These are phyloP conservation scores for Blepharisma japonicum DNA, from an alignment of 73 alveolate species.

Conservation along the genomic window DNA sequence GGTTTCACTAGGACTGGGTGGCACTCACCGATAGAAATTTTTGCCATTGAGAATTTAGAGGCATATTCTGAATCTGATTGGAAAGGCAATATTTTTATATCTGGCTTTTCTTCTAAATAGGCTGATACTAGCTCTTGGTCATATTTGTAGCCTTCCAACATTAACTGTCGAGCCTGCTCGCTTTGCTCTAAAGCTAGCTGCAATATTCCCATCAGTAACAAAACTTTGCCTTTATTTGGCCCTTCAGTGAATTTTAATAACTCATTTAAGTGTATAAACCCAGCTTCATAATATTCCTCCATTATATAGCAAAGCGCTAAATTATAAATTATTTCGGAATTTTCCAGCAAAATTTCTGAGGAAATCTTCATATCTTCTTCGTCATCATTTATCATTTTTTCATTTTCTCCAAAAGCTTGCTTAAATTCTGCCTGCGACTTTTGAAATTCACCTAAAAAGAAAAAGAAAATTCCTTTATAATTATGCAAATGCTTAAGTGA, in stretches of 20 bases:
- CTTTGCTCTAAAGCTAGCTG: background rate
- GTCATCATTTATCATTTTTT: too few relatives aligned
- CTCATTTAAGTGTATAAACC: conserved; percentile 9
- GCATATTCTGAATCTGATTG: conserved; percentile 33
- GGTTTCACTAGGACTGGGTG: conserved; percentile 38
- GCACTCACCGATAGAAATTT: conserved; percentile 22
- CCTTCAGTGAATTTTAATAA: background rate
- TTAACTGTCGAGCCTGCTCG: background rate
- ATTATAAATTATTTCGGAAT: conserved; percentile 1
- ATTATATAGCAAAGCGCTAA: conserved; percentile 14
- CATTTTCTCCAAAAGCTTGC: background rate
- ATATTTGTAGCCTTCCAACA: conserved; percentile 17
- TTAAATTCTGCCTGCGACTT: conserved; percentile 8
- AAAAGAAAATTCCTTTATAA: conserved; percentile 42
- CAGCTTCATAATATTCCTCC: conserved; percentile 8
- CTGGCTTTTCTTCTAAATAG: conserved; percentile 10
- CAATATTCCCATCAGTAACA: background rate
- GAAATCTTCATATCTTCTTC: too few relatives aligned
- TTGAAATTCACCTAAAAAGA: conserved; percentile 36
- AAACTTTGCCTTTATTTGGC: conserved; percentile 14
- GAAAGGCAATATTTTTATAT: conserved; percentile 33
- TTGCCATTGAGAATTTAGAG: background rate
- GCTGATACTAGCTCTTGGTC: background rate
- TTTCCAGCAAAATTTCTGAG: background rate
- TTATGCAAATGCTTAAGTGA: conserved; percentile 35